Percentiles rank a stretch among this genome's conserved stretches.
phyloP scores from a whole-genome alignment of 1,284 basidiomycete genomes.

The Xerocomus amazonicus region DNA sequence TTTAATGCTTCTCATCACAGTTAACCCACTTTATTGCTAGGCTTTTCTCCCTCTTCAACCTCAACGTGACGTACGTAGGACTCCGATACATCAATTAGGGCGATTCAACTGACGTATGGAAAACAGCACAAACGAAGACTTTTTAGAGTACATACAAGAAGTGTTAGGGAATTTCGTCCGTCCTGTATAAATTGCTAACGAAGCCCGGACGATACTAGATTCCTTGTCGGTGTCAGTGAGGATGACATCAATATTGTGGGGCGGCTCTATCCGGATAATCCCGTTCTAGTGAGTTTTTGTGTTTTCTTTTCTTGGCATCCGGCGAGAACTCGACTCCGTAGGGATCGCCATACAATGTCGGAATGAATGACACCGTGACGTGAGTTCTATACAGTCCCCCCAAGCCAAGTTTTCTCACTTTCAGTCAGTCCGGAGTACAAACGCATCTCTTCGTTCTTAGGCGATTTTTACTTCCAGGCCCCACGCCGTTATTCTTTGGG shows the following conservation, averaged over 20 bases:
- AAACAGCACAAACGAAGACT: conserved; percentile 16
- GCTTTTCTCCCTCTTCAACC: conserved; percentile 13
- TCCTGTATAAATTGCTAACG: neutral
- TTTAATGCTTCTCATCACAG: neutral
- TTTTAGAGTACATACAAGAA: conserved; percentile 14
- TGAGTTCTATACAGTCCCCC: neutral
- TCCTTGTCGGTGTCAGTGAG: neutral
- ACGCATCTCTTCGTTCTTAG: conserved; percentile 27
- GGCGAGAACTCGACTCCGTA: neutral
- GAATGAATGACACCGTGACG: conserved; percentile 12
- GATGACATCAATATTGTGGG: neutral
- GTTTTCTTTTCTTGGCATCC: no score
- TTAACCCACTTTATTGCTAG: neutral
- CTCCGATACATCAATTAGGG: neutral
- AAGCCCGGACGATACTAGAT: neutral
- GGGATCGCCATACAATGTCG: conserved; percentile 12
- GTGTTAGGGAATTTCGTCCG: neutral
- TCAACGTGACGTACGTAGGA: conserved; percentile 15
- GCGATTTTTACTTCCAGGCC: conserved; percentile 29
- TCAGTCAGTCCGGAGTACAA: conserved; percentile 26
- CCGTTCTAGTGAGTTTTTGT: conserved; percentile 4
- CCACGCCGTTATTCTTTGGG: conserved; percentile 24
- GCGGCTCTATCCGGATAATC: conserved; percentile 16
- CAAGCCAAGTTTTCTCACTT: neutral
- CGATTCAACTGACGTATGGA: neutral